Percentiles rank a stretch among this genome's conserved stretches.
Conservation (phyloP, 345 rosid genomes). For the Lepidium africanum region DNA sequence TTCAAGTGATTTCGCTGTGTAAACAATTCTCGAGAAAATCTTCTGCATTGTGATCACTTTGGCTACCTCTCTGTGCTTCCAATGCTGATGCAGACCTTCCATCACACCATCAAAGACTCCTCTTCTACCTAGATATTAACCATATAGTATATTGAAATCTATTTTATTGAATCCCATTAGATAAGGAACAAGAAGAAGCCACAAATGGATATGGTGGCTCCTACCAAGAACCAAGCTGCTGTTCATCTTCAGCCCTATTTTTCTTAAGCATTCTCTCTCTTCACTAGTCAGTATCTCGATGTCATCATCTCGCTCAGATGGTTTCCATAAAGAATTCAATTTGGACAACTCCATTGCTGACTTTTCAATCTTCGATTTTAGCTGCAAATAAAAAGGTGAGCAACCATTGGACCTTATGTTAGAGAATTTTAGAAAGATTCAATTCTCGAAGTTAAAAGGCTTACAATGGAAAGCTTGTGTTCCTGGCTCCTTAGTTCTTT, state of each 20-base stretch:
- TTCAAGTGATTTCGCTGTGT: slow-evolving; percentile 60
- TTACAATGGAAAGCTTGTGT: slow-evolving; percentile 61
- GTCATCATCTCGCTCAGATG: slow-evolving; percentile 47
- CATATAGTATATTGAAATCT: not conserved
- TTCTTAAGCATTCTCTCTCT: slow-evolving; percentile 69
- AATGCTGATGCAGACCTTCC: slow-evolving; percentile 86
- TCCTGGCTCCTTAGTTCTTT: slow-evolving; percentile 57
- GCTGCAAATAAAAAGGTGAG: slow-evolving; percentile 39
- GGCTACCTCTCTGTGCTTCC: slow-evolving; percentile 84
- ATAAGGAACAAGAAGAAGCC: not conserved
- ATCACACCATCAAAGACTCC: slow-evolving; percentile 79
- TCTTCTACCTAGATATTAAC: slow-evolving; percentile 54
- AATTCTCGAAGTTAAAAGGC: slow-evolving; percentile 17
- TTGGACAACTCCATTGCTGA: slow-evolving; percentile 39
- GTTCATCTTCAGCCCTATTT: slow-evolving; percentile 63
- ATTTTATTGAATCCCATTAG: not conserved
- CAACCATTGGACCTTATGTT: not conserved
- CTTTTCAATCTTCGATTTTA: slow-evolving; percentile 51
- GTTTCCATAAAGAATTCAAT: slow-evolving; percentile 47
- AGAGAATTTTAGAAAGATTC: not conserved
- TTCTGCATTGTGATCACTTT: slow-evolving; percentile 79
- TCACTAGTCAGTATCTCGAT: slow-evolving; percentile 60
- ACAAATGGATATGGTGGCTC: slow-evolving; percentile 5
- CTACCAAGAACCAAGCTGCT: slow-evolving; percentile 63
- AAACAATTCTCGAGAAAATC: slow-evolving; percentile 41